A percentile compares a stretch with the other conserved stretches of the same genome.
Evolutionary conservation across 2,329 filamentous ascomycete genomes (phyloP).

Genomic region (Nothophaeocryptopus gaeumannii): DNA sequence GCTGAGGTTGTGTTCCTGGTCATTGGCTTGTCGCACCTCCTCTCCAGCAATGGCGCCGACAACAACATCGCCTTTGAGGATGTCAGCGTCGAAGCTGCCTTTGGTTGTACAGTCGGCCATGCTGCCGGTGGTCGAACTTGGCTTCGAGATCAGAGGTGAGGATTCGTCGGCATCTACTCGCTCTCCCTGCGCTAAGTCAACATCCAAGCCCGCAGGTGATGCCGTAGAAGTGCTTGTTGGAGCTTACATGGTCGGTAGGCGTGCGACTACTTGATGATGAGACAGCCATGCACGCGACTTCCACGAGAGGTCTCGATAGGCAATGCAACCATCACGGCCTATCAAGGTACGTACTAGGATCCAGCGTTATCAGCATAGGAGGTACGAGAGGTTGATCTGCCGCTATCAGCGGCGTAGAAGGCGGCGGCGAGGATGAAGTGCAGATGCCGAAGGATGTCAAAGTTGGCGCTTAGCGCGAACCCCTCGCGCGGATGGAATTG

Average conservation of each 20-base stretch:
- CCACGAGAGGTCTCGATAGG: neutral
- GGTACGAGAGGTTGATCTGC: neutral
- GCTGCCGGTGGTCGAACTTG: neutral
- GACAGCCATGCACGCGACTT: neutral
- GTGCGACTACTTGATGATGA: neutral
- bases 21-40: slow-evolving; percentile 25
- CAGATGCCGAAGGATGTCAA: neutral
- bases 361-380: neutral
- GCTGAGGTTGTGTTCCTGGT: slow-evolving; percentile 28
- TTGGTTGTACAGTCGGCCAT: neutral
- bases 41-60: slow-evolving; percentile 31
- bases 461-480: too few species aligned
- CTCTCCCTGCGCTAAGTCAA: neutral
- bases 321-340: slow-evolving; percentile 2
- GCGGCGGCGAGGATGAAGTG: neutral
- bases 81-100: slow-evolving; percentile 1
- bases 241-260: slow-evolving; percentile 2
- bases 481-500: too few species aligned
- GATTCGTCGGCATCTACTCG: neutral
- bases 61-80: slow-evolving; percentile 25
- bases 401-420: slow-evolving; percentile 1
- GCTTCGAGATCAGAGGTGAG: neutral
- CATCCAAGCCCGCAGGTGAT: neutral
- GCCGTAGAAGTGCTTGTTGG: neutral
- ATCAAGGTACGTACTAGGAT: neutral